A percentile compares a stretch with the other conserved stretches of the same genome.
Evolutionary conservation across 129 eudicot species (phyloP).

Genomic region (Lactuca saligna): DNA sequence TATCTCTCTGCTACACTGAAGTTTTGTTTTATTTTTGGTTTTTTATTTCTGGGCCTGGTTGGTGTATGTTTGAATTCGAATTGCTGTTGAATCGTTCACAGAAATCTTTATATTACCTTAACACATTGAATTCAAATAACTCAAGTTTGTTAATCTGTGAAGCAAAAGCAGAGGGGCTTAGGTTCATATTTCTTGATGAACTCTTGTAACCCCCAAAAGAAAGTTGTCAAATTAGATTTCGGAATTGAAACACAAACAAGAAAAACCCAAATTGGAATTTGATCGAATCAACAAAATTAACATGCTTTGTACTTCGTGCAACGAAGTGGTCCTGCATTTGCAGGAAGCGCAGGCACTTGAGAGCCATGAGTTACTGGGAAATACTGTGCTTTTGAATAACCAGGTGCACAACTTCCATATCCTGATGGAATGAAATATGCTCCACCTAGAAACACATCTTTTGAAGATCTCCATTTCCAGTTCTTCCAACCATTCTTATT

Average conservation of each 20-base stretch:
- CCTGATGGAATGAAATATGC: slow-evolving; percentile 71
- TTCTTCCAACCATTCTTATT: slow-evolving; percentile 49
- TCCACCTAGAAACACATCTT: slow-evolving; percentile 54
- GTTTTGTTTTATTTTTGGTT: too few species aligned
- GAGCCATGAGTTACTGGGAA: slow-evolving; percentile 56
- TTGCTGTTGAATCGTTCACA: too few species aligned
- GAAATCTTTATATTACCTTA: too few species aligned
- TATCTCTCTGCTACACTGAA: too few species aligned
- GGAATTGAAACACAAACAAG: slow-evolving; percentile 1
- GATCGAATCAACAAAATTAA: slow-evolving; percentile 14
- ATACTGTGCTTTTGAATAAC: slow-evolving; percentile 41
- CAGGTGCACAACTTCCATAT: slow-evolving; percentile 51
- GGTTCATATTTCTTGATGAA: slow-evolving; percentile 25
- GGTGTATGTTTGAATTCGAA: too few species aligned
- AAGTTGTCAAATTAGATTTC: neutral
- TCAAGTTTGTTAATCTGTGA: too few species aligned
- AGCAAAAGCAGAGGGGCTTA: neutral
- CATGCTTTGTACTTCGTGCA: slow-evolving; percentile 43
- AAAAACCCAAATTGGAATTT: neutral
- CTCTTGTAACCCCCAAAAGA: slow-evolving; percentile 25
- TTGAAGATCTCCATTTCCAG: slow-evolving; percentile 76
- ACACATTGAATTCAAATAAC: too few species aligned
- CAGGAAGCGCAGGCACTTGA: slow-evolving; percentile 48
- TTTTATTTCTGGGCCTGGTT: too few species aligned
- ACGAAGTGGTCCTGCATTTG: slow-evolving; percentile 54